A percentile compares a stretch with the other conserved stretches of the same genome.
These are phyloP conservation scores for Acacia crassicarpa DNA, from an alignment of 306 rosid species.

Conservation along the genomic window DNA sequence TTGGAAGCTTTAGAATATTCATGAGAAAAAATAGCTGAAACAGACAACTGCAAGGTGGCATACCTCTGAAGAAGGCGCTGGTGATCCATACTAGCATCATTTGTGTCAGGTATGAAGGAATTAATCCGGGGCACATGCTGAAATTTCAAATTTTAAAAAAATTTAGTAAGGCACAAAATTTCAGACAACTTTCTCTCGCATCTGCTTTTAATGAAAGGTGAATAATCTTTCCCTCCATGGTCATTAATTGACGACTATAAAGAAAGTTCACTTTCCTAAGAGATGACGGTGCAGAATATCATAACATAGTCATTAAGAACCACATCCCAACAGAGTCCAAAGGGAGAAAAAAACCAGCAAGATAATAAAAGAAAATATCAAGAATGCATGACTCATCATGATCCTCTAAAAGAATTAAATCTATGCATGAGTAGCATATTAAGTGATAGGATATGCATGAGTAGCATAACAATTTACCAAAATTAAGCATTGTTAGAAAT, in stretches of 20 bases:
- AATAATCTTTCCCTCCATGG: background rate
- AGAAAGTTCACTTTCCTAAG: background rate
- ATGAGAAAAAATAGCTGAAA: constrained; percentile 2
- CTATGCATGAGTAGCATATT: background rate
- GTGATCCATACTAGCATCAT: constrained; percentile 87
- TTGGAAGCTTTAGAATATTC: constrained; percentile 10
- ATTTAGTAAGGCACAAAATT: background rate
- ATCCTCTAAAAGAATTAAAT: background rate
- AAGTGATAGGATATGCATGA: constrained; percentile 2
- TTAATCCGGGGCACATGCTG: constrained; percentile 94
- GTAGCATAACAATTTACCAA: background rate
- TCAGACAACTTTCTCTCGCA: background rate
- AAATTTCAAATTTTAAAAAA: constrained; percentile 11
- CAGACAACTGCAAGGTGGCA: constrained; percentile 15
- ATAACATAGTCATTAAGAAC: background rate
- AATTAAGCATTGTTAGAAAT: background rate
- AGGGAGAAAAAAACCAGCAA: background rate
- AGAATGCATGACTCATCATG: background rate
- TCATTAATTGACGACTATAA: background rate
- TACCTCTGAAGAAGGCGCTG: constrained; percentile 90
- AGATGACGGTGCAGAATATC: background rate
- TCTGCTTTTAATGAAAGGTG: background rate
- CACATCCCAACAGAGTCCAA: constrained; percentile 10
- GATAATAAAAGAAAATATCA: constrained; percentile 5
- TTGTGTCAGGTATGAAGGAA: constrained; percentile 67